Conservation (phyloP, 257 asterid genomes). For the Parsonsia alboflavescens region DNA sequence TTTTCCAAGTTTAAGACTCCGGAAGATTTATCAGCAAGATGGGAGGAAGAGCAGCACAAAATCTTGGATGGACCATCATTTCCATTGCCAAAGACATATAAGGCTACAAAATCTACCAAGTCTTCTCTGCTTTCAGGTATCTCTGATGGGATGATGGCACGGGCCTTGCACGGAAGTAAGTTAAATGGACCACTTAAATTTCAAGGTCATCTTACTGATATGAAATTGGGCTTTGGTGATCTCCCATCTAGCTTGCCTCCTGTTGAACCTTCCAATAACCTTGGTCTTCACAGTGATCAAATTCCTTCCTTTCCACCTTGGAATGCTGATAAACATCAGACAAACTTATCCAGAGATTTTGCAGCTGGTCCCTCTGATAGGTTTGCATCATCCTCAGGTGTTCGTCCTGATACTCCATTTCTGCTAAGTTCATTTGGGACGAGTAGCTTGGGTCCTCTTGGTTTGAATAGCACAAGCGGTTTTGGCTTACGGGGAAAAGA, state of each 20-base stretch:
- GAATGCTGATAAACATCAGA: slow-evolving; percentile 38
- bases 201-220: slow-evolving; percentile 67
- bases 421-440: slow-evolving; percentile 57
- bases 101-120: slow-evolving; percentile 41
- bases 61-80: slow-evolving; percentile 57
- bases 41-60: slow-evolving; percentile 93
- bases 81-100: slow-evolving; percentile 33
- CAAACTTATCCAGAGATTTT: slow-evolving; percentile 46
- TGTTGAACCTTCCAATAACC: slow-evolving; percentile 38
- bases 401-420: slow-evolving; percentile 40
- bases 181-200: slow-evolving; percentile 47
- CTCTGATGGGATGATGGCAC: slow-evolving; percentile 77
- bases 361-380: slow-evolving; percentile 39
- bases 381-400: slow-evolving; percentile 36
- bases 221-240: slow-evolving; percentile 78
- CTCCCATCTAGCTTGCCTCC: slow-evolving; percentile 37
- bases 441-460: slow-evolving; percentile 44
- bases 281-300: slow-evolving; percentile 21
- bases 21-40: slow-evolving; percentile 63
- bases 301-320: slow-evolving; percentile 41
- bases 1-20: slow-evolving; percentile 73
- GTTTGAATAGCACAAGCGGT: slow-evolving; percentile 23
- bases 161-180: slow-evolving; percentile 54
- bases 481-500: slow-evolving; percentile 21
- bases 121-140: slow-evolving; percentile 48